A percentile compares a stretch with the other conserved stretches of the same genome.
These are phyloP conservation scores for Pholiota adiposa DNA, from an alignment of 1,284 basidiomycete genomes.

Conservation along the genomic window DNA sequence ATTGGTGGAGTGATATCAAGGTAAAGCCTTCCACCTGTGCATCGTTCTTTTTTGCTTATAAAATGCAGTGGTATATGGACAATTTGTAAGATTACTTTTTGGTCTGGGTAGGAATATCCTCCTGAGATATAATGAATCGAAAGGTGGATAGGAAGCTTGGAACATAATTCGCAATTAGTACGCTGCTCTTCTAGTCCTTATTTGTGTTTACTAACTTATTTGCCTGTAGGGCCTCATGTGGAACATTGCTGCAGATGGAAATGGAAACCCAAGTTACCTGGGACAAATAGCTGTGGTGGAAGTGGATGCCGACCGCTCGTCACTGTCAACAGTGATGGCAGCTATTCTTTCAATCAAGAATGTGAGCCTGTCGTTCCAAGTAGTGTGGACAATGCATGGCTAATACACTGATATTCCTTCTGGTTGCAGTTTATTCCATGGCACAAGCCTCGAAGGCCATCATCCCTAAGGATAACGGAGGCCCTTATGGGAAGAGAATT, in stretches of 20 bases:
- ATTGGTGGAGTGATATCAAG: conserved; percentile 83
- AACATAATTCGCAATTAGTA: conserved; percentile 30
- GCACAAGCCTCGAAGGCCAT: conserved; percentile 76
- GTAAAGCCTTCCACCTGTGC: conserved; percentile 33
- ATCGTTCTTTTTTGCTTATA: not conserved
- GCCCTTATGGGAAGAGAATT: conserved; percentile 71
- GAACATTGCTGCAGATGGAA: conserved; percentile 69
- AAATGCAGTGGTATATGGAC: conserved; percentile 70
- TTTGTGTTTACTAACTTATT: not conserved
- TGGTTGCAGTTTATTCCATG: conserved; percentile 64
- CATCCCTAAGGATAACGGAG: conserved; percentile 66
- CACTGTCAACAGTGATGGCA: conserved; percentile 65
- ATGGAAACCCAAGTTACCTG: conserved; percentile 68
- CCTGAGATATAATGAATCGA: not conserved
- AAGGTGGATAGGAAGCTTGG: conserved; percentile 35
- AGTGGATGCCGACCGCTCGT: conserved; percentile 68
- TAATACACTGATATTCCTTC: not conserved
- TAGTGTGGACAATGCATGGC: no score
- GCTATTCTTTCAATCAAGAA: conserved; percentile 71
- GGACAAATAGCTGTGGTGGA: conserved; percentile 62
- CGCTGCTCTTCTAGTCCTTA: not conserved
- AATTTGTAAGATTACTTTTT: conserved; percentile 52
- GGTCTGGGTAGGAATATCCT: not conserved
- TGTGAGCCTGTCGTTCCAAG: conserved; percentile 44
- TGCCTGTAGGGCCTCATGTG: conserved; percentile 61